Evolutionary conservation across 495 filamentous ascomycete genomes (phyloP).

Genomic region (Neurospora sp.): DNA sequence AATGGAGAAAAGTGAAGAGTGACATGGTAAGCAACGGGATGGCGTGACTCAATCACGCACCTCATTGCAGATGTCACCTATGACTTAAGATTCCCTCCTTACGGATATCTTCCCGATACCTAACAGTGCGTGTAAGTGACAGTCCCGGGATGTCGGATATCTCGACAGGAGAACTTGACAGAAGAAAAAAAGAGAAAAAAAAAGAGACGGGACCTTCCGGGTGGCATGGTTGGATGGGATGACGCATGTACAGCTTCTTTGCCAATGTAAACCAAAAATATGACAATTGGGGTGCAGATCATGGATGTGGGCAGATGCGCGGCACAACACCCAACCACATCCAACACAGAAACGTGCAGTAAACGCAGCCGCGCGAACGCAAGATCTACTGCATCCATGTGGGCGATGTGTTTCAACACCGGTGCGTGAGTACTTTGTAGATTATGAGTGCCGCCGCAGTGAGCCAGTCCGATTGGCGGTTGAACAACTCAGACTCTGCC

Average conservation of each 20-base stretch:
- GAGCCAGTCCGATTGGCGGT: neutral
- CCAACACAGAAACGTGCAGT: neutral
- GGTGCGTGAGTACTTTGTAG: neutral
- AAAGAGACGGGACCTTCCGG: neutral
- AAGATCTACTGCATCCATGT: neutral
- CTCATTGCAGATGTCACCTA: neutral
- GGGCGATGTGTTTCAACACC: neutral
- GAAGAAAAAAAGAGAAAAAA: no score
- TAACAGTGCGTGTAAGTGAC: neutral
- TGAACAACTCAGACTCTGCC: neutral
- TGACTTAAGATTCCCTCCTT: neutral
- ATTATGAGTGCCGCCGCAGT: neutral
- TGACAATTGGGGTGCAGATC: neutral
- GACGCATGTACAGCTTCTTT: neutral
- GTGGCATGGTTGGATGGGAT: neutral
- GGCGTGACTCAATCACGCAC: neutral
- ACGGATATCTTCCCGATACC: neutral
- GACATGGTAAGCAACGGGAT: neutral
- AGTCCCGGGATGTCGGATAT: neutral
- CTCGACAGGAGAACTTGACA: neutral
- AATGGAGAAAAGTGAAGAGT: neutral
- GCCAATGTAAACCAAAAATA: neutral
- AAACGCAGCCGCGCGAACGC: neutral
- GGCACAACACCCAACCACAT: neutral
- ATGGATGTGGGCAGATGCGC: neutral